These are phyloP conservation scores for Physcomitrium patens DNA, from an alignment of 225 moss, liverwort and hornwort species.

Conservation along the genomic window DNA sequence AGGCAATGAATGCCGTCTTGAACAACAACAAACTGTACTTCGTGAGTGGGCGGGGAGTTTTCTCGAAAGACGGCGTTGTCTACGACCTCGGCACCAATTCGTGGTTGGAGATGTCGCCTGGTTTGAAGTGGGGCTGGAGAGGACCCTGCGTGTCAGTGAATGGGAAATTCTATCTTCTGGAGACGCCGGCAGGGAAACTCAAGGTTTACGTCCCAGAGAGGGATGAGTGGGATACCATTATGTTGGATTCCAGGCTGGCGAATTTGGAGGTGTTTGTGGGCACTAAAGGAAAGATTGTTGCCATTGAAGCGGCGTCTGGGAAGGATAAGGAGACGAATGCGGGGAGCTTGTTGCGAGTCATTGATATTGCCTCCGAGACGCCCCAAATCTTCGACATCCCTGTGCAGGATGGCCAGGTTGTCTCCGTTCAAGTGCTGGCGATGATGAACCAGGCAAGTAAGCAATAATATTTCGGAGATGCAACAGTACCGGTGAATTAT, in stretches of 20 bases:
- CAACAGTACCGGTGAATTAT: not conserved
- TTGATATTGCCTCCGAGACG: slow-evolving; percentile 33
- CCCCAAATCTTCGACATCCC: slow-evolving; percentile 58
- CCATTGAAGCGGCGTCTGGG: slow-evolving; percentile 24
- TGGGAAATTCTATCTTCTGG: slow-evolving; percentile 57
- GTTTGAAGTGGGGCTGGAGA: slow-evolving; percentile 70
- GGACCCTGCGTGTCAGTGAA: slow-evolving; percentile 63
- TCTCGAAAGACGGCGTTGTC: slow-evolving; percentile 63
- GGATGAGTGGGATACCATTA: slow-evolving; percentile 57
- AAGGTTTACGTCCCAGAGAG: slow-evolving; percentile 47
- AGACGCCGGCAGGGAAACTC: slow-evolving; percentile 60
- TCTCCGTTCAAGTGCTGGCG: slow-evolving; percentile 45
- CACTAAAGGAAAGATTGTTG: slow-evolving; percentile 48
- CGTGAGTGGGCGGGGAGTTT: slow-evolving; percentile 68
- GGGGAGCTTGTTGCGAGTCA: slow-evolving; percentile 36
- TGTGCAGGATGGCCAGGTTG: slow-evolving; percentile 39
- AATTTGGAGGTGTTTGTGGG: slow-evolving; percentile 45
- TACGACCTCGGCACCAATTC: slow-evolving; percentile 39
- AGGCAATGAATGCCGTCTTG: slow-evolving; percentile 67
- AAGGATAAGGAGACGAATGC: not conserved
- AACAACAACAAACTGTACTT: slow-evolving; percentile 57
- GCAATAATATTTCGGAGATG: slow-evolving; percentile 13
- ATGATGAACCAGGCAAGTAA: slow-evolving; percentile 39
- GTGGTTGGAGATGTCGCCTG: slow-evolving; percentile 74
- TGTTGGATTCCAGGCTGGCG: slow-evolving; percentile 43